phyloP scores from a whole-genome alignment of 2,329 filamentous ascomycete genomes.

The Pyrenophora tritici-repentis region DNA sequence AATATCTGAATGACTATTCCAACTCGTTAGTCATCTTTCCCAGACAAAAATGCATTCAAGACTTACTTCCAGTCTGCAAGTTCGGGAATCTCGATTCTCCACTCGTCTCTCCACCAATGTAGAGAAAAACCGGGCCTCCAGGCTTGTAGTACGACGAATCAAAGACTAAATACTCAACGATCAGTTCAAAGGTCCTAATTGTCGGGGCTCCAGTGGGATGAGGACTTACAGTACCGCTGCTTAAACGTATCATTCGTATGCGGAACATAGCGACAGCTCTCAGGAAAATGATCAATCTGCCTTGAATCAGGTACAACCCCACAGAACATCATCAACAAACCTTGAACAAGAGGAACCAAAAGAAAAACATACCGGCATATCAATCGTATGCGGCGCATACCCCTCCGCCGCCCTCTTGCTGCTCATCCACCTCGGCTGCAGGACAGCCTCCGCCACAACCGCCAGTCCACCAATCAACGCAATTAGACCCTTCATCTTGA shows the following conservation, averaged over 20 bases:
- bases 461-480: constrained; percentile 8
- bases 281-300: constrained; percentile 55
- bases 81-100: constrained; percentile 49
- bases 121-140: constrained; percentile 58
- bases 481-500: constrained; percentile 16
- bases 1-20: constrained; percentile 56
- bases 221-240: constrained; percentile 54
- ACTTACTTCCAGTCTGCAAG: constrained; percentile 48
- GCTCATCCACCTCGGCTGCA: constrained; percentile 10
- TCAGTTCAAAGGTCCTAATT: not conserved
- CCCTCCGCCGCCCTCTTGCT: constrained; percentile 18
- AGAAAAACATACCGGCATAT: constrained; percentile 26
- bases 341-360: not conserved
- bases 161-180: constrained; percentile 41
- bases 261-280: constrained; percentile 48
- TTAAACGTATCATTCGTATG: constrained; percentile 57
- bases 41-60: not conserved
- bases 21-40: constrained; percentile 4
- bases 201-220: too few relatives aligned
- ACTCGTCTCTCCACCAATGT: constrained; percentile 54
- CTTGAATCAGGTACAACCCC: too few relatives aligned
- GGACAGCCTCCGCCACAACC: constrained; percentile 6
- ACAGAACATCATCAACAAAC: not conserved
- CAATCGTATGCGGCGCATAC: constrained; percentile 32
- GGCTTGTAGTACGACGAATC: constrained; percentile 60